Evolutionary conservation across 352 stramenopile genomes (phyloP).

Genomic region (Phytophthora boehmeriae): DNA sequence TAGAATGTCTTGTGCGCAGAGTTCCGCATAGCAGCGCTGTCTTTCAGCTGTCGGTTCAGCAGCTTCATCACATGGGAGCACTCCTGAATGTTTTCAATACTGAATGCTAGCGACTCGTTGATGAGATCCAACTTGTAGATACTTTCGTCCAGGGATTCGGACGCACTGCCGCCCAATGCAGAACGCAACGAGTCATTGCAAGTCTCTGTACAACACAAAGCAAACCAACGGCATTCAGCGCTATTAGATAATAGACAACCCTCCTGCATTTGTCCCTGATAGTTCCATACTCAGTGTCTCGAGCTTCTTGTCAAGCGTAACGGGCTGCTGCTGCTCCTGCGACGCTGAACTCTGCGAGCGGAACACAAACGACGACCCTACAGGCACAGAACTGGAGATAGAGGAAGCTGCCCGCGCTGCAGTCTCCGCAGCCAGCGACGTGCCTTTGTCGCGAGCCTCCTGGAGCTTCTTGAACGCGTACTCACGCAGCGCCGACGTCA

Average conservation of each 20-base stretch:
- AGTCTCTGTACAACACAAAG: conserved; percentile 33
- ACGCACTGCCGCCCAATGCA: conserved; percentile 32
- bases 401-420: conserved; percentile 54
- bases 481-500: conserved; percentile 69
- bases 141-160: conserved; percentile 44
- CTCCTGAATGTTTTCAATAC: conserved; percentile 83
- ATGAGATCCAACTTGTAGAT: conserved; percentile 81
- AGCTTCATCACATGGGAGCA: conserved; percentile 74
- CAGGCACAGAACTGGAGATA: conserved; percentile 54
- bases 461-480: conserved; percentile 82
- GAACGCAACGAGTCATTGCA: conserved; percentile 51
- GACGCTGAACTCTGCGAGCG: conserved; percentile 35
- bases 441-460: conserved; percentile 66
- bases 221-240: no score
- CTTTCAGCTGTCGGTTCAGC: conserved; percentile 68
- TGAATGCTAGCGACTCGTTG: conserved; percentile 82
- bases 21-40: conserved; percentile 53
- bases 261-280: neutral
- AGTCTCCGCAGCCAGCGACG: conserved; percentile 58
- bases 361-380: conserved; percentile 45
- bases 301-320: conserved; percentile 27
- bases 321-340: conserved; percentile 15
- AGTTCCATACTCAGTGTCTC: conserved; percentile 20
- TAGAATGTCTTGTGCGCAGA: conserved; percentile 40
- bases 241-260: neutral